A percentile compares a stretch with the other conserved stretches of the same genome.
Conservation (phyloP, 2,329 filamentous ascomycete species). For the Alternaria conjuncta region DNA sequence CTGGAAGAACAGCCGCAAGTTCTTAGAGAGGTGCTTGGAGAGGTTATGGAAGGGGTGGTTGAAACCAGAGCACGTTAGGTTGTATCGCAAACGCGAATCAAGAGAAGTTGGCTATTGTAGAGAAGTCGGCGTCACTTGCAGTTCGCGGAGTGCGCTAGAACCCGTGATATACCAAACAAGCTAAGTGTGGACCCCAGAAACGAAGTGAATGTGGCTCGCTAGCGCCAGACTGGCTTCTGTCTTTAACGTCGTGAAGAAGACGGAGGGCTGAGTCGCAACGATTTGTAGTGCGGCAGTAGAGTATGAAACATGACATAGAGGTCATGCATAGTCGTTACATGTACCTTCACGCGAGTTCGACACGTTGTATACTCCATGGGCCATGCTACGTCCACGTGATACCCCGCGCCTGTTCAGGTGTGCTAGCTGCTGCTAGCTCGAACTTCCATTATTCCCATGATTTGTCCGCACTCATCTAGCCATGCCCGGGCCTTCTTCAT, state of each 20-base stretch:
- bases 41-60: neutral
- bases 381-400: neutral
- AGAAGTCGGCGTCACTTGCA: neutral
- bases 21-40: neutral
- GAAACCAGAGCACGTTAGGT: neutral
- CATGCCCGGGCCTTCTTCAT: neutral
- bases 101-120: neutral
- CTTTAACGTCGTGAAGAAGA: neutral
- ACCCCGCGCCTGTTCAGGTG: neutral
- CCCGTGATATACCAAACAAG: neutral
- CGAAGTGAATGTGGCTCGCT: neutral
- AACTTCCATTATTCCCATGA: neutral
- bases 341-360: neutral
- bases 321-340: neutral
- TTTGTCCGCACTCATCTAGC: neutral
- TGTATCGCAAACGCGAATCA: neutral
- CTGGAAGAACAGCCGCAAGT: neutral
- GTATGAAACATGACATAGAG: neutral
- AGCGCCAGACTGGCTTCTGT: neutral
- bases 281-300: neutral
- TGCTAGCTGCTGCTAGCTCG: neutral
- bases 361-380: neutral
- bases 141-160: neutral
- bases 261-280: neutral
- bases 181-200: neutral